Evolutionary conservation across 139 green algal genomes (phyloP), one percentile per base, ranked within the genome.

Genomic region (Chlorella sp.): DNA sequence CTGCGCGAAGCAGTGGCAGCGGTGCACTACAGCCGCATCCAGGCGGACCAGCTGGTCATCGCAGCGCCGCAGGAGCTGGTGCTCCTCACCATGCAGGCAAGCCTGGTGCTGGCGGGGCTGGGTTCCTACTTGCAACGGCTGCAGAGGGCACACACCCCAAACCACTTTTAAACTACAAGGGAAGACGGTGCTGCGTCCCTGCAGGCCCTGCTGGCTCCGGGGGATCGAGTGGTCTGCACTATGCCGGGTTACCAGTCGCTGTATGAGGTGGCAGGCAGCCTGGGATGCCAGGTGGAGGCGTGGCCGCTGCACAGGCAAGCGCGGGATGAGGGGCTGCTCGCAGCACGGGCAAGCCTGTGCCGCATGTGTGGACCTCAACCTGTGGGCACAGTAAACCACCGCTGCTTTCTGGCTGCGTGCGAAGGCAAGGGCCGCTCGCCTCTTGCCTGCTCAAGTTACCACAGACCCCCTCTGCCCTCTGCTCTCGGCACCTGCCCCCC

Each of bases 161-260:
- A n/a, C n/a, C n/a, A n/a, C n/a, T n/a, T n/a, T n/a, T n/a, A n/a
- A n/a, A n/a, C n/a, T n/a, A n/a, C n/a, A n/a, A n/a, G n/a, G n/a
- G n/a, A n/a, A n/a, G n/a, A n/a, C n/a, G n/a, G n/a, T 22, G 93
- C 92, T 76, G 81, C 96, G 28, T 76, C 89, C 38, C 95, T 97
- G 91, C 78, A 84, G 54, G 92, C 90, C 4, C 88, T 96, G 41
- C 87, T 97, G 68, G 56, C 56, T 30, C 87, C 95, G 8, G 95
- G 93, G 3, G 93, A 98, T 58, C 74, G 84, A 9, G 92, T 96
- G 58, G 87, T 97, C 13, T 56, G 84, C 34, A 89, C 79, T 43
- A 90, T 88, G 67, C 93, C 94, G 1, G 92, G 89, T 40, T 97
- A 97, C 82, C 94, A 97, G 88, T 94, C 90, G 0, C 90, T 97